phyloP scores from a whole-genome alignment of 768 basidiomycete species.

The Pisolithus orientalis region DNA sequence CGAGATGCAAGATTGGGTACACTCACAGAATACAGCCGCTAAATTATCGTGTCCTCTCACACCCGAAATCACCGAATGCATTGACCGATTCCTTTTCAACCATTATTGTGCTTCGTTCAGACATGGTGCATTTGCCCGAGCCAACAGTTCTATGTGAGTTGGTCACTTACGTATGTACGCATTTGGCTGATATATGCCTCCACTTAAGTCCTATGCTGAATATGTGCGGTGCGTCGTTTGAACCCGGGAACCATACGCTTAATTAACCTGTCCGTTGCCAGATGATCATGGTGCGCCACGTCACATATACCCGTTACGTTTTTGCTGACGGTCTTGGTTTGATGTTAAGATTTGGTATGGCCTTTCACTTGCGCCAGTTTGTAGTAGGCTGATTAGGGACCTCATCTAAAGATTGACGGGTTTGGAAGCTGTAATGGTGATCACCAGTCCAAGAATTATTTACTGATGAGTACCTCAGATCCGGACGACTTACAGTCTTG shows the following conservation, averaged over 20 bases:
- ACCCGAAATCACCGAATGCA: slow-evolving; percentile 62
- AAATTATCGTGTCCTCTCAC: slow-evolving; percentile 59
- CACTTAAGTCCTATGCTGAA: slow-evolving; percentile 74
- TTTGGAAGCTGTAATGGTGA: slow-evolving; percentile 69
- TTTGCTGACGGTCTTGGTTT: slow-evolving; percentile 12
- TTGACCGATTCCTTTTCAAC: slow-evolving; percentile 87
- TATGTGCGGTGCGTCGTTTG: slow-evolving; percentile 58
- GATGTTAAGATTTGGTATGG: slow-evolving; percentile 40
- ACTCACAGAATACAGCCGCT: slow-evolving; percentile 45
- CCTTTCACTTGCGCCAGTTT: neutral
- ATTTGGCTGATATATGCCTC: slow-evolving; percentile 1
- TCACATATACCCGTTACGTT: neutral
- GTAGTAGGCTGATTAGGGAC: neutral
- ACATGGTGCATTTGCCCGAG: slow-evolving; percentile 83
- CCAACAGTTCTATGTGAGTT: slow-evolving; percentile 83
- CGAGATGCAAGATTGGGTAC: slow-evolving; percentile 84
- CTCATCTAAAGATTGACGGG: slow-evolving; percentile 56
- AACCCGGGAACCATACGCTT: neutral
- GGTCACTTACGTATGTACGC: neutral
- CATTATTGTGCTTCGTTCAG: slow-evolving; percentile 88
- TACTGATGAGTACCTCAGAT: slow-evolving; percentile 37
- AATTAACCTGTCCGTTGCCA: slow-evolving; percentile 18
- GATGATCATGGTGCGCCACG: slow-evolving; percentile 69
- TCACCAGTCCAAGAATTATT: neutral
- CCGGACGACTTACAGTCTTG: slow-evolving; percentile 73